A percentile compares a stretch with the other conserved stretches of the same genome.
These are phyloP conservation scores for Dichotomocladium elegans DNA, from an alignment of 371 early-diverging fungal genomes.

Conservation along the genomic window DNA sequence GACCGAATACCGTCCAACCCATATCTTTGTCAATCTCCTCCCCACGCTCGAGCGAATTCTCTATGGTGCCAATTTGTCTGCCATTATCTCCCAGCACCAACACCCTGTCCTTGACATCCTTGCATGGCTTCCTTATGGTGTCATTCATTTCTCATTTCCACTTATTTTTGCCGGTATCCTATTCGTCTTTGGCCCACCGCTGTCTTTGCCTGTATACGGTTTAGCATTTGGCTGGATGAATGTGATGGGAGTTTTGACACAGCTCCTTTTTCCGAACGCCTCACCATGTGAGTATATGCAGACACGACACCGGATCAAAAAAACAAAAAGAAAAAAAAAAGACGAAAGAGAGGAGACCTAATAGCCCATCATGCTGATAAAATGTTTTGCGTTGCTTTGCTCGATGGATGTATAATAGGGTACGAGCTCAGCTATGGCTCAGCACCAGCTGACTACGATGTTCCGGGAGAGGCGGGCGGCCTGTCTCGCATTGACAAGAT, in stretches of 20 bases:
- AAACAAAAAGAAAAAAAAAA: not conserved
- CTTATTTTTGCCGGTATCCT: slow-evolving; percentile 48
- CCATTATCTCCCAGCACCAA: slow-evolving; percentile 53
- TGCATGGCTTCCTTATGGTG: slow-evolving; percentile 72
- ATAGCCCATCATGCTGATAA: not conserved
- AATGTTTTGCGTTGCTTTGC: too few relatives aligned
- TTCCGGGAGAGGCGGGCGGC: slow-evolving; percentile 73
- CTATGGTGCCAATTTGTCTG: slow-evolving; percentile 65
- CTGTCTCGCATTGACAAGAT: slow-evolving; percentile 67
- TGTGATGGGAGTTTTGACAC: slow-evolving; percentile 64
- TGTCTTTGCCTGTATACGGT: slow-evolving; percentile 52
- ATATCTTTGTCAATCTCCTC: slow-evolving; percentile 64
- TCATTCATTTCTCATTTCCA: slow-evolving; percentile 66
- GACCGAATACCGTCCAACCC: slow-evolving; percentile 47
- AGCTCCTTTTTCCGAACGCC: slow-evolving; percentile 66
- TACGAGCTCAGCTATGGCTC: slow-evolving; percentile 58
- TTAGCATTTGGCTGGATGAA: slow-evolving; percentile 70
- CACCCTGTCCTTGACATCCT: slow-evolving; percentile 56
- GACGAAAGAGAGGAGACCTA: not conserved
- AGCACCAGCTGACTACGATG: slow-evolving; percentile 61
- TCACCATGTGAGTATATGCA: slow-evolving; percentile 65
- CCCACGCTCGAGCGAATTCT: slow-evolving; percentile 69
- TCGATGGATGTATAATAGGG: too few relatives aligned
- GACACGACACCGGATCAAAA: not conserved
- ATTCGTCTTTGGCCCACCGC: slow-evolving; percentile 50